These are phyloP conservation scores for Dactylonectria estremocensis DNA, from an alignment of 2,329 filamentous ascomycete genomes.

Conservation along the genomic window DNA sequence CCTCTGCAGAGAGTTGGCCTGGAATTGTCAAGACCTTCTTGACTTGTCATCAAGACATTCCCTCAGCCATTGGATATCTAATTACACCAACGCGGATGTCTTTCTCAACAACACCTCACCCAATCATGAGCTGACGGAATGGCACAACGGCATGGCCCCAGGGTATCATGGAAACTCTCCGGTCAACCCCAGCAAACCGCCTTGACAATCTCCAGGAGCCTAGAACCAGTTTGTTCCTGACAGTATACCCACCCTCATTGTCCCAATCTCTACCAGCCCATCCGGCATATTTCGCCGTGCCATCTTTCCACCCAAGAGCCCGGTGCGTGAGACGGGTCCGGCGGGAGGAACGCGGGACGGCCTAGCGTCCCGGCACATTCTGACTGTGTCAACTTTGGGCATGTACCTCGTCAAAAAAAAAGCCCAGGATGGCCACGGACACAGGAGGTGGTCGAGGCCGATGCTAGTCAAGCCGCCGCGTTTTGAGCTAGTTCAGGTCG, in stretches of 20 bases:
- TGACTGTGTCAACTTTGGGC: background rate
- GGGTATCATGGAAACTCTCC: background rate
- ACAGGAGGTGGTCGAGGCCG: background rate
- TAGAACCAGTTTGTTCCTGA: background rate
- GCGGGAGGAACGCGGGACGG: conserved; percentile 22
- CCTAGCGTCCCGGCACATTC: background rate
- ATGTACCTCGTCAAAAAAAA: background rate
- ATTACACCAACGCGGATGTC: no score
- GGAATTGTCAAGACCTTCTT: no score
- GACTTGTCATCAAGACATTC: no score
- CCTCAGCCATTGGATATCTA: no score
- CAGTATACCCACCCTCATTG: background rate
- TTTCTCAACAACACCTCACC: background rate
- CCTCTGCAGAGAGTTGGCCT: no score
- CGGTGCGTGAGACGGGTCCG: background rate
- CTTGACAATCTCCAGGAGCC: background rate
- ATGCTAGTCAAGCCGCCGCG: background rate
- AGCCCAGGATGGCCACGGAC: background rate
- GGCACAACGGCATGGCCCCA: background rate
- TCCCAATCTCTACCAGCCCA: background rate
- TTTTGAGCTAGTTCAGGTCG: conserved; percentile 9
- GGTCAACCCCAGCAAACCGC: background rate
- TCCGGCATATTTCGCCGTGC: background rate
- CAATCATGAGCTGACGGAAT: background rate
- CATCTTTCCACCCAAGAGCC: background rate